Conservation (phyloP, 805 yeast genomes). For the Candida fluviatilis region DNA sequence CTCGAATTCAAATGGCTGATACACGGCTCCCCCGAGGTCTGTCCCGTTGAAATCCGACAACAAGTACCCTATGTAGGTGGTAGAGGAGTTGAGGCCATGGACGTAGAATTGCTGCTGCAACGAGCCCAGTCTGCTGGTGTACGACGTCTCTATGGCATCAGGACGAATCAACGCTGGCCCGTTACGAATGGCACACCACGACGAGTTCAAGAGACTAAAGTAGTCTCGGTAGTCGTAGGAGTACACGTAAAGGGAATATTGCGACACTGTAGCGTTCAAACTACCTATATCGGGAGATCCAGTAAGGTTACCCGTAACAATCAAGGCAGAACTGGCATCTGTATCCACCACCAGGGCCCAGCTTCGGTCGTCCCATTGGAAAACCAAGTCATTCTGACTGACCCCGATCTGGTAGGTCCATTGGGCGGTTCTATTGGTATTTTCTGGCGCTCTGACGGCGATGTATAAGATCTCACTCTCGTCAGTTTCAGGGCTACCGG, state of each 20-base stretch:
- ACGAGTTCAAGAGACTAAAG: slow-evolving; percentile 40
- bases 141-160: slow-evolving; percentile 22
- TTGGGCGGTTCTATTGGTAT: slow-evolving; percentile 25
- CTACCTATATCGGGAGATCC: slow-evolving; percentile 10
- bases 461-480: slow-evolving; percentile 24
- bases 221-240: slow-evolving; percentile 33
- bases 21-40: slow-evolving; percentile 61
- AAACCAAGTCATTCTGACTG: slow-evolving; percentile 57
- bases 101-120: slow-evolving; percentile 60
- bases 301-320: slow-evolving; percentile 54
- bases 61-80: slow-evolving; percentile 62
- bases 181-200: slow-evolving; percentile 69
- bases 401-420: slow-evolving; percentile 70
- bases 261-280: slow-evolving; percentile 22
- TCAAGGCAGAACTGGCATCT: slow-evolving; percentile 62
- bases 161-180: slow-evolving; percentile 40
- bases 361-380: slow-evolving; percentile 62
- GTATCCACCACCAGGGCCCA: slow-evolving; percentile 62
- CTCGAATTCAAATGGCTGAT: slow-evolving; percentile 51
- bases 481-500: slow-evolving; percentile 1
- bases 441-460: slow-evolving; percentile 39
- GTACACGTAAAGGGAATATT: slow-evolving; percentile 45
- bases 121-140: slow-evolving; percentile 44
- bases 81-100: slow-evolving; percentile 54
- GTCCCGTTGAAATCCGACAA: slow-evolving; percentile 43